phyloP scores from a whole-genome alignment of 306 rosid species.

The Glycine soja region DNA sequence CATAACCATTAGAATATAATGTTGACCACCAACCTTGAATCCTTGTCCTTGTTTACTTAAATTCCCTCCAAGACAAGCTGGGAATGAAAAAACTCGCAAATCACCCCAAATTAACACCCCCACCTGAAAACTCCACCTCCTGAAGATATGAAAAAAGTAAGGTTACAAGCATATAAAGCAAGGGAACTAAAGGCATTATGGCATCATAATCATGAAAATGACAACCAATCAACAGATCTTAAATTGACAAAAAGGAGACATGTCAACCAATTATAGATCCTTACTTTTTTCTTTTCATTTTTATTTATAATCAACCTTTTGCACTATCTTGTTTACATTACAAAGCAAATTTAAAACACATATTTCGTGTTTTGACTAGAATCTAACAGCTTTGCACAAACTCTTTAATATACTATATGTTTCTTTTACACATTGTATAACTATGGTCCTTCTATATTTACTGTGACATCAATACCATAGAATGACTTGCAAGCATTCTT shows the following conservation, averaged over 20 bases:
- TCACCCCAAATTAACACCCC: slow-evolving; percentile 52
- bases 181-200: neutral
- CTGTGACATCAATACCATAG: slow-evolving; percentile 10
- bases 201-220: slow-evolving; percentile 22
- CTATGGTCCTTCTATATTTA: neutral
- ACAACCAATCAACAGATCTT: slow-evolving; percentile 6
- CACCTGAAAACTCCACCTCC: slow-evolving; percentile 60
- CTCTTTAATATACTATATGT: neutral
- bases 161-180: slow-evolving; percentile 24
- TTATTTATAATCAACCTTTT: neutral
- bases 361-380: neutral
- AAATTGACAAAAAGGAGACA: slow-evolving; percentile 10
- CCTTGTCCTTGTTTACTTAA: slow-evolving; percentile 23
- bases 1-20: slow-evolving; percentile 30
- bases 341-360: neutral
- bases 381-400: slow-evolving; percentile 13
- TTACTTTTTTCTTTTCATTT: too few species aligned
- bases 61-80: slow-evolving; percentile 28
- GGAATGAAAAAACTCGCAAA: neutral
- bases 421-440: neutral
- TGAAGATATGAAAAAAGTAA: slow-evolving; percentile 39
- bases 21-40: neutral
- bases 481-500: neutral
- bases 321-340: slow-evolving; percentile 24
- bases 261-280: neutral